Evolutionary conservation across 345 rosid species (phyloP), one percentile per base, ranked within the genome.

Genomic region (Salix koriyanagi): DNA sequence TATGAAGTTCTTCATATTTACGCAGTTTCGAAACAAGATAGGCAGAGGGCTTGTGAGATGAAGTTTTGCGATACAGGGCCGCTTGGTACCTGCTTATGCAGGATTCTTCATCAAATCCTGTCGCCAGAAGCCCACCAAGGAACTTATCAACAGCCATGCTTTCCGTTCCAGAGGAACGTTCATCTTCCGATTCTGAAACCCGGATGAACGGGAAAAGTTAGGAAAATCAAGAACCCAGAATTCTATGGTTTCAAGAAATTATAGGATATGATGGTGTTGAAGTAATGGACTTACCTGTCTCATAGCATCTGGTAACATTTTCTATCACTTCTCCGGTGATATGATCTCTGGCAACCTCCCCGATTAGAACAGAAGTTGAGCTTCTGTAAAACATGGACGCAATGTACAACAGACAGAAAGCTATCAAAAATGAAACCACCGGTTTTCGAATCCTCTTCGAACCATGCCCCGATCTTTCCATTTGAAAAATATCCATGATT

Each of bases 1-100:
- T 71, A 44, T 71, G 83, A 36, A 65, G 74, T 23, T 41, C 62
- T 67, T 80, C 83, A 16, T 80, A 80, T 19, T 72, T 48, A 3
- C 77, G 79, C 1, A 80, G 64, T 34, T 71, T 80, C 12, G 70
- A 70, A 13, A 42, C 39, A 7, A 80, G 79, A 34, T 66, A 69
- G 1, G 75, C 14, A 36, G 83, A 76, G 60, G 73, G 83, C 34
- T 76, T 72, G 7, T 66, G 52, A 16, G 71, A 36, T 2, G 68
- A 70, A 3, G 58, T 23, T 54, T 66, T 80, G 18, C 68, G 76
- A 28, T 32, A 80, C 15, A 50, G 9, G 34, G 26, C 15, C 5
- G 82, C 69, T 0, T 48, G 58, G 41, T 62, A 46, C 69, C 75
- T 62, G 71, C 82, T 74, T 21, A 74, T 26, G 54, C 82, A 78